Base-by-base conservation (phyloP, 2,329 filamentous ascomycete genomes). In the Penicillium sp. region DNA sequence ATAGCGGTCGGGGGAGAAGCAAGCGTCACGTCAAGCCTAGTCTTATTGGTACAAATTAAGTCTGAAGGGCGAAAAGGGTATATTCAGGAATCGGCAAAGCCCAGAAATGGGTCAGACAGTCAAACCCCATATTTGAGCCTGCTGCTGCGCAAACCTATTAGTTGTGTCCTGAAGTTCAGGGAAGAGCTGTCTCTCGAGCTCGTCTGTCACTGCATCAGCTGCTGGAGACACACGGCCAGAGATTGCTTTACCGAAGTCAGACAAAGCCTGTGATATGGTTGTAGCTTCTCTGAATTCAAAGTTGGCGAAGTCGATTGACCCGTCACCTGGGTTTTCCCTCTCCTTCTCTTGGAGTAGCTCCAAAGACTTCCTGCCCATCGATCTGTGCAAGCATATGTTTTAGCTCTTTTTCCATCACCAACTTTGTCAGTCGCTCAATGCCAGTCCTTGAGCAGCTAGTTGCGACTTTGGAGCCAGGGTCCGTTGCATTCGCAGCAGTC, bases 351-450 rank as follows among this genome's bases (percentile, higher is more conserved):
- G 9, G 3, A 14, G 10, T n/a, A 6, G 26, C 40, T 37, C 36
- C 30, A n/a, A 25, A 37, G 11, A 7, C 2, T 8, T 10, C 12
- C 11, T 17, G 45, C 35, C 2, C 7, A 3, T 44, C n/a, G n/a
- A 12, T 31, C 10, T 25, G 36, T 37, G 35, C 11, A 14, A 67
- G 50, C 44, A 67, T 61, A 9, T 56, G 55, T 5, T 51, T 58
- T 10, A 66, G 37, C 19, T 68, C 67, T 10, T 63, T 67, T 28
- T 66, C 62, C 59, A 69, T 55, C 0, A 61, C 47, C 16, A 66
- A 50, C 30, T 52, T 60, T 0, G 59, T 52, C 12, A 67, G 19
- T 4, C 53, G 49, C 43, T 65, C 50, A 3, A 67, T 4, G 61
- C 59, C 5, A 68, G 28, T 0, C 62, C 61, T 9, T 67, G 65